Evolutionary conservation across 2,329 filamentous ascomycete species (phyloP).

Genomic region (Fusarium caatingaense): DNA sequence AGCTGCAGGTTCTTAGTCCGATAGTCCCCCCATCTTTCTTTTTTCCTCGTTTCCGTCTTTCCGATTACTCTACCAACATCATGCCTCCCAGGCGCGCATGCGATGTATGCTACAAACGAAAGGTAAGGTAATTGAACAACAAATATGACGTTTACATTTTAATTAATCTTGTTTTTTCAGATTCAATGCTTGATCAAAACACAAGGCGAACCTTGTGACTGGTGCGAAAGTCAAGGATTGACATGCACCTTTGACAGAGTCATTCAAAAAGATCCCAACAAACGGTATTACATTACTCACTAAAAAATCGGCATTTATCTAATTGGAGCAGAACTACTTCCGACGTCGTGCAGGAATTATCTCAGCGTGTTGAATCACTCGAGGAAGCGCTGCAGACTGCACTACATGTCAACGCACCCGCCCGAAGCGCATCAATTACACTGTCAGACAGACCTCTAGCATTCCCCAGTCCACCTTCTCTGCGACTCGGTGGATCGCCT

Average conservation of each 20-base stretch:
- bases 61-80: slow-evolving; percentile 28
- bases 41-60: slow-evolving; percentile 23
- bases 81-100: slow-evolving; percentile 39
- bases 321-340: slow-evolving; percentile 20
- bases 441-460: slow-evolving; percentile 9
- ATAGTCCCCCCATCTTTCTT: neutral
- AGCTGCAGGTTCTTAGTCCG: neutral
- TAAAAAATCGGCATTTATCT: neutral
- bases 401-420: neutral
- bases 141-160: neutral
- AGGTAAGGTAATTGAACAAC: slow-evolving; percentile 30
- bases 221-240: slow-evolving; percentile 39
- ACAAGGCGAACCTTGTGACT: slow-evolving; percentile 35
- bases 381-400: slow-evolving; percentile 32
- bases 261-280: slow-evolving; percentile 31
- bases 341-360: slow-evolving; percentile 37
- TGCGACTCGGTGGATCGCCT: slow-evolving; percentile 6
- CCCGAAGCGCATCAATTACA: slow-evolving; percentile 20
- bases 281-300: slow-evolving; percentile 22
- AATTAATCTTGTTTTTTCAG: neutral
- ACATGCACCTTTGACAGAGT: slow-evolving; percentile 42
- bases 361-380: slow-evolving; percentile 33
- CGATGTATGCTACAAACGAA: slow-evolving; percentile 39
- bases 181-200: slow-evolving; percentile 41
- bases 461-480: slow-evolving; percentile 8